These are phyloP conservation scores for Thermothielavioides terrestris DNA, from an alignment of 495 filamentous ascomycete genomes.

Conservation along the genomic window DNA sequence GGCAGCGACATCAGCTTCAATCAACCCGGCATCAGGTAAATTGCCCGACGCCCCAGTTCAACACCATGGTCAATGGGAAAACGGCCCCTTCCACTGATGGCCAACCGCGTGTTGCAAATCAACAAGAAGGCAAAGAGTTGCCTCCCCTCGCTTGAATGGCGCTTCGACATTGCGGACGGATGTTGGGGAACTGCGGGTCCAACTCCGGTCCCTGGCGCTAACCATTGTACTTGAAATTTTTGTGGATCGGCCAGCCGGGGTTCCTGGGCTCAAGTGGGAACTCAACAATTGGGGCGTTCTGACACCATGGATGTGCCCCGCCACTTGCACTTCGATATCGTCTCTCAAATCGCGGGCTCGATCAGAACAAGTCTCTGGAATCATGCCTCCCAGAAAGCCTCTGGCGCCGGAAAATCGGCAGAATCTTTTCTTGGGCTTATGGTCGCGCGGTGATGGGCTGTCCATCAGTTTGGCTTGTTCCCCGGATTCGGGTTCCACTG, in stretches of 20 bases:
- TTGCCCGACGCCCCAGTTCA: no score
- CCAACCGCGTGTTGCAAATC: background rate
- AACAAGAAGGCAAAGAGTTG: background rate
- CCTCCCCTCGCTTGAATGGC: conserved; percentile 3
- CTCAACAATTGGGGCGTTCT: conserved; percentile 26
- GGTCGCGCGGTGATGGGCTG: no score
- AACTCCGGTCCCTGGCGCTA: conserved; percentile 18
- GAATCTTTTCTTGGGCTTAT: background rate
- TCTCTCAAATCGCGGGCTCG: no score
- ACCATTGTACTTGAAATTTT: conserved; percentile 4
- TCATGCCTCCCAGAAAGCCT: background rate
- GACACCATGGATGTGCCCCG: background rate
- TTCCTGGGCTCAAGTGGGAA: conserved; percentile 5
- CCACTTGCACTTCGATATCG: background rate
- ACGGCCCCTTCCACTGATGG: no score
- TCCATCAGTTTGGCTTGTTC: no score
- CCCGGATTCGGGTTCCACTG: conserved; percentile 19
- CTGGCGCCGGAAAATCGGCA: background rate
- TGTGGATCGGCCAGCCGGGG: conserved; percentile 17
- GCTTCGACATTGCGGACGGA: conserved; percentile 22
- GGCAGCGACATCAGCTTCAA: no score
- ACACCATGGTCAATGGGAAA: no score
- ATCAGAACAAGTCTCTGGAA: no score
- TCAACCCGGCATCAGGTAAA: no score
- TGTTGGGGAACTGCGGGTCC: conserved; percentile 39